A percentile compares a stretch with the other conserved stretches of the same genome.
These are phyloP conservation scores for Arachis hypogaea DNA, from an alignment of 306 rosid genomes.

Conservation along the genomic window DNA sequence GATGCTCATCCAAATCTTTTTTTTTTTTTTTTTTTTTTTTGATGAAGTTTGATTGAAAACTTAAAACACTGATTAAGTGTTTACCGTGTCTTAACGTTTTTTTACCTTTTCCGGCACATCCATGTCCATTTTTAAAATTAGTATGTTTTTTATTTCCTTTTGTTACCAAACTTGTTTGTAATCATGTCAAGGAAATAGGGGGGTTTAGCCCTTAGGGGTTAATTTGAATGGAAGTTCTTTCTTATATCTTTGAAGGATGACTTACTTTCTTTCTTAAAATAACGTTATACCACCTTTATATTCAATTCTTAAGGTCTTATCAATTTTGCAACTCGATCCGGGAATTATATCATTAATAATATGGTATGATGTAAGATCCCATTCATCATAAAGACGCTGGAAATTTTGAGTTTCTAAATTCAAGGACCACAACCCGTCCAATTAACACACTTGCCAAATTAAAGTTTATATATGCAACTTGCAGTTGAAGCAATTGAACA, in stretches of 20 bases:
- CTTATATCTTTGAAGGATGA: no score
- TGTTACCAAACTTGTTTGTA: no score
- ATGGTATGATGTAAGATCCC: background rate
- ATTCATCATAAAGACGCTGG: background rate
- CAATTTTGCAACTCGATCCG: background rate
- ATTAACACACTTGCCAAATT: background rate
- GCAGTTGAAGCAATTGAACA: background rate
- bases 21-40: no score
- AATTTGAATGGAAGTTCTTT: background rate
- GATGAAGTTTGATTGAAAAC: background rate
- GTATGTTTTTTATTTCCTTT: no score
- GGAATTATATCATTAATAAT: no score
- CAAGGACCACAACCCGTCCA: background rate
- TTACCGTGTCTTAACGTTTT: no score
- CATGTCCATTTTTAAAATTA: no score
- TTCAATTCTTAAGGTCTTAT: background rate
- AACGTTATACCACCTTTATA: no score
- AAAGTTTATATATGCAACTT: slow-evolving; percentile 7
- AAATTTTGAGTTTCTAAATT: background rate
- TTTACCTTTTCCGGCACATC: no score
- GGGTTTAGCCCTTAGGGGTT: no score
- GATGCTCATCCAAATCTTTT: no score
- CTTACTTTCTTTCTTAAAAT: background rate
- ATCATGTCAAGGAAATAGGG: no score
- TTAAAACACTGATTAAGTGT: background rate